phyloP scores from a whole-genome alignment of 495 filamentous ascomycete genomes.

The Aspergillus homomorphus region DNA sequence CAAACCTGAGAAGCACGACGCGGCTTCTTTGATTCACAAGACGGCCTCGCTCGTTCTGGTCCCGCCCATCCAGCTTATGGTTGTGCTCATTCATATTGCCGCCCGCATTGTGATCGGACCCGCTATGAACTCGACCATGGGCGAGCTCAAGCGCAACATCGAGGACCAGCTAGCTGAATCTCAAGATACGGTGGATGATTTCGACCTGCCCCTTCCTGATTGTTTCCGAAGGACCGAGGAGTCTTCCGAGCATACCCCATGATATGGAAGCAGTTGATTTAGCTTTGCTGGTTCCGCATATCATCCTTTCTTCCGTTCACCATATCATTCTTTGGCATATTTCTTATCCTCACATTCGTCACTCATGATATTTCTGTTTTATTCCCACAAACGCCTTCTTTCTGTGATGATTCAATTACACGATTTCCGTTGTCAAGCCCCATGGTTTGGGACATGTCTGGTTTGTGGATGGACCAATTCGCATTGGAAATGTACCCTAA shows the following conservation, averaged over 20 bases:
- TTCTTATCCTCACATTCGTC: not conserved
- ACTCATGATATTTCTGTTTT: constrained; percentile 2
- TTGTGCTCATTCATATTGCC: constrained; percentile 75
- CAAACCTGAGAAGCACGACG: constrained; percentile 52
- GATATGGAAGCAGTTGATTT: constrained; percentile 31
- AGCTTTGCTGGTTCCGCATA: not conserved
- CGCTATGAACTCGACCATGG: constrained; percentile 19
- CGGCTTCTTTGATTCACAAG: constrained; percentile 67
- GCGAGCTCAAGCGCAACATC: constrained; percentile 17
- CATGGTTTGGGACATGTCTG: constrained; percentile 11
- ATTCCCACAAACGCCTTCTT: constrained; percentile 6
- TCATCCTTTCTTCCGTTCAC: not conserved
- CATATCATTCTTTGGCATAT: not conserved
- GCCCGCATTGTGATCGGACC: constrained; percentile 65
- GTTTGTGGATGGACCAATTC: constrained; percentile 11
- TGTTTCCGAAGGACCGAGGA: constrained; percentile 25
- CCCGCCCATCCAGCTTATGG: constrained; percentile 70
- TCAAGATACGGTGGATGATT: constrained; percentile 38
- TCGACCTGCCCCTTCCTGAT: constrained; percentile 40
- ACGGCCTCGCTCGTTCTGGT: constrained; percentile 71
- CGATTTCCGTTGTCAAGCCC: constrained; percentile 8
- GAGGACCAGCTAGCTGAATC: constrained; percentile 18
- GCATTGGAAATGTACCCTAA: constrained; percentile 19
- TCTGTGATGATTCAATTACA: constrained; percentile 20
- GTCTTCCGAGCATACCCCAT: constrained; percentile 28